Evolutionary conservation across 2,329 filamentous ascomycete genomes (phyloP).

Genomic region (Fusarium liriodendri): DNA sequence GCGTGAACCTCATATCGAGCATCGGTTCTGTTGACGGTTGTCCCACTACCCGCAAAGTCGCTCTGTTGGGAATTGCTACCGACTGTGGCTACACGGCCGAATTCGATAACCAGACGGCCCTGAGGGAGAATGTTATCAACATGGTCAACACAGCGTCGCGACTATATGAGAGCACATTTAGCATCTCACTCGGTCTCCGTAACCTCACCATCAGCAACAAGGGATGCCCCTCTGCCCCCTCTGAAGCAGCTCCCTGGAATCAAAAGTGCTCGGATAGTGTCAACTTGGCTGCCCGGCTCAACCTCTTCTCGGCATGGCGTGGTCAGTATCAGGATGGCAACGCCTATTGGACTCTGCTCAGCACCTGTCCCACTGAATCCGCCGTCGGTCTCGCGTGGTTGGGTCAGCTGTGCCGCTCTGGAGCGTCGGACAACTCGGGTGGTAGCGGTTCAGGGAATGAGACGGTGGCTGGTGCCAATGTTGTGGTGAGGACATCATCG

Average conservation of each 20-base stretch:
- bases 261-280: slow-evolving; percentile 72
- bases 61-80: slow-evolving; percentile 89
- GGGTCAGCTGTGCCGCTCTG: slow-evolving; percentile 81
- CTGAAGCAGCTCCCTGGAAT: slow-evolving; percentile 84
- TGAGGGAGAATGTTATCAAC: slow-evolving; percentile 80
- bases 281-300: slow-evolving; percentile 81
- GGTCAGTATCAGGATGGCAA: slow-evolving; percentile 81
- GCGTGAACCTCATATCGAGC: slow-evolving; percentile 77
- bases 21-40: slow-evolving; percentile 90
- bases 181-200: slow-evolving; percentile 90
- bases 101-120: slow-evolving; percentile 73
- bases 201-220: slow-evolving; percentile 83
- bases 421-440: slow-evolving; percentile 64
- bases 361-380: slow-evolving; percentile 81
- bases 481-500: slow-evolving; percentile 83
- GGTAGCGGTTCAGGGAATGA: slow-evolving; percentile 66
- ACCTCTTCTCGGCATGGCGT: slow-evolving; percentile 90
- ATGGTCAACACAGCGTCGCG: slow-evolving; percentile 89
- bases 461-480: slow-evolving; percentile 86
- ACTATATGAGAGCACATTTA: slow-evolving; percentile 91
- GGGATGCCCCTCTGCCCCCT: slow-evolving; percentile 77
- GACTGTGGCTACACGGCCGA: slow-evolving; percentile 87
- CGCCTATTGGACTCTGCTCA: slow-evolving; percentile 93
- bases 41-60: slow-evolving; percentile 89
- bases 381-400: slow-evolving; percentile 95